These are phyloP conservation scores for Myxozyma neglecta DNA, from an alignment of 805 yeast species.

Conservation along the genomic window DNA sequence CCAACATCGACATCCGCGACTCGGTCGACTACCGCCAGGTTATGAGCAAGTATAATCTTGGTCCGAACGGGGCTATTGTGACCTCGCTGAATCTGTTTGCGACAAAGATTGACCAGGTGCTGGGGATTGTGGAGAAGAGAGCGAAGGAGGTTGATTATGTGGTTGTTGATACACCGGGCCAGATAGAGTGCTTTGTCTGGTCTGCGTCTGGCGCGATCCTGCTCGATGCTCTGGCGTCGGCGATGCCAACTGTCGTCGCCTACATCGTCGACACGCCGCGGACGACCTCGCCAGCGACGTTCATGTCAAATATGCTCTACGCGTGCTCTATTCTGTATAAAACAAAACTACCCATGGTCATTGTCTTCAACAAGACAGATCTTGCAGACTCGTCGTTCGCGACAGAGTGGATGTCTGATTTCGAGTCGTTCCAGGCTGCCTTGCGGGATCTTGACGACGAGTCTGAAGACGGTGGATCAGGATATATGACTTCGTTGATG, in stretches of 20 bases:
- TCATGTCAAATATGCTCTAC: constrained; percentile 96
- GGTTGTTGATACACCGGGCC: constrained; percentile 97
- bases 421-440: constrained; percentile 85
- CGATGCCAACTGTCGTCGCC: constrained; percentile 93
- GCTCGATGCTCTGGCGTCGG: constrained; percentile 93
- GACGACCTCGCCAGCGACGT: constrained; percentile 90
- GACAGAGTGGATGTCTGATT: constrained; percentile 95
- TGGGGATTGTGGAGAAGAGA: constrained; percentile 78
- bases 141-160: constrained; percentile 51
- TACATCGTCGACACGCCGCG: constrained; percentile 97
- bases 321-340: constrained; percentile 96
- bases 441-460: constrained; percentile 65
- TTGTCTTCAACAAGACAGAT: constrained; percentile 95
- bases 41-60: constrained; percentile 83
- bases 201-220: constrained; percentile 93
- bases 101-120: constrained; percentile 95
- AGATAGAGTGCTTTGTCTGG: constrained; percentile 95
- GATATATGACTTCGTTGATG: constrained; percentile 90
- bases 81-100: constrained; percentile 89
- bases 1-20: constrained; percentile 94
- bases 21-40: constrained; percentile 93
- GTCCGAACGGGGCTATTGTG: constrained; percentile 98
- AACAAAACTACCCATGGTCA: constrained; percentile 93
- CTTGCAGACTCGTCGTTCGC: constrained; percentile 83
- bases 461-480: constrained; percentile 63